Base-by-base conservation (phyloP, 1,284 basidiomycete genomes). In the Earliella scabrosa region DNA sequence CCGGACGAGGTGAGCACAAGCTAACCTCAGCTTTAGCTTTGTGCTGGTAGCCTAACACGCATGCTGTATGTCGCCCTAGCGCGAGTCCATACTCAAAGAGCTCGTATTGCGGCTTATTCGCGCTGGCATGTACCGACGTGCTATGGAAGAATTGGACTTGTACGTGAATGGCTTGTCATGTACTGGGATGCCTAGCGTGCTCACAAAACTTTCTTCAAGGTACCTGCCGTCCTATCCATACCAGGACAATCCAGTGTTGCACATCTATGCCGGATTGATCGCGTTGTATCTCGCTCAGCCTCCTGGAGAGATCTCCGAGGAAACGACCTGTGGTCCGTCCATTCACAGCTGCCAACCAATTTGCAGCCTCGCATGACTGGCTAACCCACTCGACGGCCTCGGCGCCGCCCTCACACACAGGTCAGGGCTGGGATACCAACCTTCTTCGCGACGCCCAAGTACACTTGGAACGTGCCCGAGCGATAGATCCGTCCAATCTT, bases 181-280 rank as follows among this genome's bases (percentile, higher is more conserved):
- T 20, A 9, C 20, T 20, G 20, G 18, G n/a, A 20, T 45, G 45
- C 40, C 21, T 32, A 14, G 23, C 34, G 18, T 45, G 34, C 51
- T 52, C 20, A 51, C 43, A 34, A 45, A 23, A 34, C 34, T 49
- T 36, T 36, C 23, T 43, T 38, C 6, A 61, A 95, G 92, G 31
- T 95, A 92, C 69, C 79, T 96, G 11, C 87, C 91, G 0, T 89
- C 90, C 1, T 88, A 90, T 68, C 94, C 94, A 0, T 96, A 89
- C 74, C 86, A 88, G 66, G 88, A 93, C 60, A 91, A 92, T 56
- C 81, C 88, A 2, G 74, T 85, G 2, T 76, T 96, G 34, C 92
- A 95, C 66, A 77, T 86, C 8, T 95, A 95, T 63, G 93, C 93
- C 3, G 94, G 92, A 2, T 72, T 95, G 57, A 73, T 93, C 10